Evolutionary conservation across 2,329 filamentous ascomycete species (phyloP).

Genomic region (Claviceps humidiphila): DNA sequence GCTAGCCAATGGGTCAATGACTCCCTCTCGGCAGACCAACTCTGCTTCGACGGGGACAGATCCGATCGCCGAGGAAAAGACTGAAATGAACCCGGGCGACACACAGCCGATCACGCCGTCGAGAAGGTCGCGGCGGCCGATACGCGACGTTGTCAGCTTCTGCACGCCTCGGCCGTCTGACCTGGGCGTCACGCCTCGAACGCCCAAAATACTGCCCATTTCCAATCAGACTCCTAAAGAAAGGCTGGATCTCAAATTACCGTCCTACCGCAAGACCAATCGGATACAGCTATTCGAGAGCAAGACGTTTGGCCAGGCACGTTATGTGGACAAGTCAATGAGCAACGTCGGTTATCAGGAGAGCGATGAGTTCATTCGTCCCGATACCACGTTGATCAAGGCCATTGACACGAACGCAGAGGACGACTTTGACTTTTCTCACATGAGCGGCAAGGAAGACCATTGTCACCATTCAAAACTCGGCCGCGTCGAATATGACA

Average conservation of each 20-base stretch:
- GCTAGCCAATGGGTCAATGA: constrained; percentile 26
- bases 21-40: constrained; percentile 33
- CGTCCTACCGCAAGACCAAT: constrained; percentile 63
- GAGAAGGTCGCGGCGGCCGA: constrained; percentile 28
- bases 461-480: constrained; percentile 30
- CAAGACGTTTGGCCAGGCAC: constrained; percentile 69
- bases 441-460: constrained; percentile 17
- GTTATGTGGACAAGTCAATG: constrained; percentile 94
- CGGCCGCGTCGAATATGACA: constrained; percentile 92
- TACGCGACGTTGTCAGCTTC: constrained; percentile 38
- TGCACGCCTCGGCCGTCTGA: constrained; percentile 37
- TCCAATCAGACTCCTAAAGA: constrained; percentile 71
- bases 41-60: constrained; percentile 29
- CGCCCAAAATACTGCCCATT: constrained; percentile 58
- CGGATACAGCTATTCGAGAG: constrained; percentile 73
- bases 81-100: constrained; percentile 20
- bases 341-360: constrained; percentile 93
- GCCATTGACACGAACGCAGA: constrained; percentile 45
- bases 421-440: constrained; percentile 40
- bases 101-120: constrained; percentile 19
- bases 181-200: constrained; percentile 33
- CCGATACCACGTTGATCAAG: constrained; percentile 59
- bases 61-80: constrained; percentile 23
- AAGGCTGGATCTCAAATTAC: constrained; percentile 62
- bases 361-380: constrained; percentile 74